Evolutionary conservation across 2,329 filamentous ascomycete genomes (phyloP).

Genomic region (Fusarium transvaalense): DNA sequence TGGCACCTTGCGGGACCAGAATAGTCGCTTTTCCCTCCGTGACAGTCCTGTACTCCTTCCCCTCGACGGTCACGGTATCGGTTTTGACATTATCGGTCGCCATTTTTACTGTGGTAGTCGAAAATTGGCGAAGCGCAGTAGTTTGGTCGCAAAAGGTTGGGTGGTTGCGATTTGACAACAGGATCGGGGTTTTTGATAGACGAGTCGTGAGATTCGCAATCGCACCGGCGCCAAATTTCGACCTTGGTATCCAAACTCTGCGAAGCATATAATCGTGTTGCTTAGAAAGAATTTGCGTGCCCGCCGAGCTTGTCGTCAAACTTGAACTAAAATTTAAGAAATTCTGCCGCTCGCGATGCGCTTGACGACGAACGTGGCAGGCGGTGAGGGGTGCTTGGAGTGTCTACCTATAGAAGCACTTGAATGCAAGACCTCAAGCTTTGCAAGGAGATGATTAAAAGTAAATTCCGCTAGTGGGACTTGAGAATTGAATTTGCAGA

Average conservation of each 20-base stretch:
- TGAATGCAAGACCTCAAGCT: too few relatives aligned
- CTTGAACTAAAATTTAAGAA: slow-evolving; percentile 33
- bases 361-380: neutral
- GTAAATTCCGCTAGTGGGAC: too few relatives aligned
- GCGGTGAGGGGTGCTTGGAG: neutral
- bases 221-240: slow-evolving; percentile 33
- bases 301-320: slow-evolving; percentile 14
- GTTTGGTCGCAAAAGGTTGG: slow-evolving; percentile 10
- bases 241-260: slow-evolving; percentile 27
- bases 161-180: slow-evolving; percentile 4
- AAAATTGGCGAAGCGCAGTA: slow-evolving; percentile 31
- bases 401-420: too few relatives aligned
- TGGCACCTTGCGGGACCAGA: slow-evolving; percentile 62
- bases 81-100: slow-evolving; percentile 31
- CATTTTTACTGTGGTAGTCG: slow-evolving; percentile 41
- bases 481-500: too few relatives aligned
- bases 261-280: slow-evolving; percentile 41
- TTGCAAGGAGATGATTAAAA: too few relatives aligned
- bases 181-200: slow-evolving; percentile 1
- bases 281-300: slow-evolving; percentile 34
- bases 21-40: slow-evolving; percentile 70
- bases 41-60: slow-evolving; percentile 64
- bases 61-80: slow-evolving; percentile 54
- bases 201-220: slow-evolving; percentile 10
- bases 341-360: slow-evolving; percentile 22